phyloP scores from a whole-genome alignment of 495 filamentous ascomycete species.

The Aspergillus coremiiformis region DNA sequence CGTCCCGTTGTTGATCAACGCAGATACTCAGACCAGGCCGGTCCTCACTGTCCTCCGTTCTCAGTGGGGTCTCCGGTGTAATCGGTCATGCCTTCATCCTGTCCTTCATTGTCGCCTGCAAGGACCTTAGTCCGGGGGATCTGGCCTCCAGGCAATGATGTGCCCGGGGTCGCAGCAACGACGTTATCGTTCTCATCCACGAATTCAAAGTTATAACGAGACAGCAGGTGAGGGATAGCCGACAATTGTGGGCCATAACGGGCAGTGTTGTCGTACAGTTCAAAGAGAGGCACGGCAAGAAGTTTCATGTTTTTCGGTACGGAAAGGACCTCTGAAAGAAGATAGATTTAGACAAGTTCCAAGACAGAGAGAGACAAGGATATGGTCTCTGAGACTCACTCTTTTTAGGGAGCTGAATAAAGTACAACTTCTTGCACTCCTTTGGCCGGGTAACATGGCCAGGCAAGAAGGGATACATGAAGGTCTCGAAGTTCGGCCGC shows the following conservation, averaged over 20 bases:
- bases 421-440: constrained; percentile 98
- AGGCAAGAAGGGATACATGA: constrained; percentile 98
- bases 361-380: neutral
- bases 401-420: constrained; percentile 85
- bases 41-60: constrained; percentile 11
- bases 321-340: constrained; percentile 70
- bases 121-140: constrained; percentile 62
- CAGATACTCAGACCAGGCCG: neutral
- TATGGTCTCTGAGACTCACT: constrained; percentile 49
- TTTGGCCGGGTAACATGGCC: constrained; percentile 93
- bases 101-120: constrained; percentile 47
- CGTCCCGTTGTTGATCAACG: neutral
- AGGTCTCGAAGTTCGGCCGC: constrained; percentile 97
- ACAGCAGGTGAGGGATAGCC: constrained; percentile 89
- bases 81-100: constrained; percentile 40
- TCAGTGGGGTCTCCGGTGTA: constrained; percentile 22
- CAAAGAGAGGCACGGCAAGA: constrained; percentile 90
- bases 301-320: constrained; percentile 99
- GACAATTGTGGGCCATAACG: constrained; percentile 93
- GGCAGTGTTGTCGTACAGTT: constrained; percentile 94
- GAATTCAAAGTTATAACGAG: constrained; percentile 94
- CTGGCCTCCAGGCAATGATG: constrained; percentile 36
- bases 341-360: constrained; percentile 3
- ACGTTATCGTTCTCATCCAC: constrained; percentile 92
- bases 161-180: constrained; percentile 76